A percentile compares a stretch with the other conserved stretches of the same genome.
phyloP scores from a whole-genome alignment of 1,139 yeast genomes.

The Pichia sp. region DNA sequence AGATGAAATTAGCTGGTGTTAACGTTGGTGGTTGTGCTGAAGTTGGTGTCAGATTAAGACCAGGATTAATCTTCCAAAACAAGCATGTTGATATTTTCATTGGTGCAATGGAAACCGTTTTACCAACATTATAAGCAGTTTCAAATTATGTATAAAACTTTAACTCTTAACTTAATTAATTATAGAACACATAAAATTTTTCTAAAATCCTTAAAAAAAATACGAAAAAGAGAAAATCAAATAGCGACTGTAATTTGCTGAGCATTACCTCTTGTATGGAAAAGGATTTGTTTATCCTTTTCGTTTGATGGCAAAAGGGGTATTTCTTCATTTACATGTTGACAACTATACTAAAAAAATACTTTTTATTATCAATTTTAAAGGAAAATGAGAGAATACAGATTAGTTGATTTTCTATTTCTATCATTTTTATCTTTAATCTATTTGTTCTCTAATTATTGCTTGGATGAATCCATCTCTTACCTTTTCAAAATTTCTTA shows the following conservation, averaged over 20 bases:
- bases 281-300: background rate
- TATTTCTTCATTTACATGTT: too few relatives aligned
- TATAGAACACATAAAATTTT: constrained; percentile 1
- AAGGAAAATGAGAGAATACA: constrained; percentile 25
- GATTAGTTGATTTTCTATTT: constrained; percentile 19
- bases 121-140: constrained; percentile 26
- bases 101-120: constrained; percentile 42
- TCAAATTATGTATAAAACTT: too few relatives aligned
- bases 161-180: background rate
- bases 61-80: constrained; percentile 66
- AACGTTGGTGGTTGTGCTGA: constrained; percentile 82
- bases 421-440: constrained; percentile 15
- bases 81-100: constrained; percentile 68
- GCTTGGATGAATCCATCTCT: constrained; percentile 14
- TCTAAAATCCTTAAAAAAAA: too few relatives aligned
- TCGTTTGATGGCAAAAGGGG: background rate
- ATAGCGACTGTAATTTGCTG: too few relatives aligned
- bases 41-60: constrained; percentile 68
- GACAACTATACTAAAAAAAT: too few relatives aligned
- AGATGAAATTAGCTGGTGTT: constrained; percentile 56
- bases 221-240: too few relatives aligned
- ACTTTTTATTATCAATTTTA: too few relatives aligned
- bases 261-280: too few relatives aligned
- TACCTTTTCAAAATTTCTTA: constrained; percentile 4
- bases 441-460: constrained; percentile 24